Evolutionary conservation across 495 filamentous ascomycete species (phyloP), one percentile per base, ranked within the genome.

Genomic region (Apiosordaria backusii): DNA sequence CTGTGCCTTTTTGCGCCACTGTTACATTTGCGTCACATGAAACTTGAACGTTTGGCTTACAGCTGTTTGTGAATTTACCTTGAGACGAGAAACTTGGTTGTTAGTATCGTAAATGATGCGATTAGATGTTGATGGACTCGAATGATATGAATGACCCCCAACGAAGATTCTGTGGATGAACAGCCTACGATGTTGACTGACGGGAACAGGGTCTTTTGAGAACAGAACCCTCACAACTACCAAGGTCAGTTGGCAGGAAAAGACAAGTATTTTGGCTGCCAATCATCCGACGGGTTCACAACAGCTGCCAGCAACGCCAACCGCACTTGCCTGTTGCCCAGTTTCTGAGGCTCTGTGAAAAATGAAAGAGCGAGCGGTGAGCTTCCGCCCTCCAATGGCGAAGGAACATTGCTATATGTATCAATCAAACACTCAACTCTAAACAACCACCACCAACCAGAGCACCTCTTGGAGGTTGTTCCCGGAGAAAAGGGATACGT

Each of bases 21-120:
- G 24, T 35, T 45, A 27, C 59, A 61, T 61, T 27, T 59, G 57
- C 57, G 57, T 26, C 57, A 26, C 57, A 45, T 45, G 35, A 45
- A 45, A 45, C 35, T 9, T 6, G 35, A 45, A 13, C 9, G 35
- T 45, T 45, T 25, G 24, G n/a, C 22, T 21, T 55, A 24, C 22
- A 55, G 19, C 53, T 21, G 22, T n/a, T 24, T 4, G 10, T 55
- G 22, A 13, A 5, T 21, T 55, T 21, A 21, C 9, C 7, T 55
- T 55, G 53, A n/a, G 22, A 6, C 3, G 2, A 18, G 57, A n/a
- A 59, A 22, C 21, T 24, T 25, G 57, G 16, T 9, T 59, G 18
- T 13, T 59, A 23, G n/a, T 24, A 55, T 55, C 53, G 10, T 45
- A 2, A 45, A 18, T 45, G 35, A 45, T 45, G 35, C 9, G 10